phyloP scores from a whole-genome alignment of 176 grass and related monocot genomes.

The Bonia amplexicaulis region DNA sequence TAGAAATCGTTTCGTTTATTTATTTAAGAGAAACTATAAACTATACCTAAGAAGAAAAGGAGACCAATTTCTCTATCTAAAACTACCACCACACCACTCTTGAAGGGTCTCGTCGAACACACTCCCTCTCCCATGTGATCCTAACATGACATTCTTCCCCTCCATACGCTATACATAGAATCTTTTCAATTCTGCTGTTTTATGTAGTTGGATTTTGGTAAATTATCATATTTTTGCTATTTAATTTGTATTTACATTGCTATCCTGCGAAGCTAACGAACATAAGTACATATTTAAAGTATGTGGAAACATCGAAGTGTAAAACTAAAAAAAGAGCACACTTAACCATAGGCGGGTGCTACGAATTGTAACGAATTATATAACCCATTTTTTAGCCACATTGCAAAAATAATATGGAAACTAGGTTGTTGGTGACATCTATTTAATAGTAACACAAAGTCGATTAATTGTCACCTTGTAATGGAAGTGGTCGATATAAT shows the following conservation, averaged over 20 bases:
- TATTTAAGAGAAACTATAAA: too few species aligned
- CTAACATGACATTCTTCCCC: slow-evolving; percentile 20
- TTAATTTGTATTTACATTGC: neutral
- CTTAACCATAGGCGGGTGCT: neutral
- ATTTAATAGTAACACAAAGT: neutral
- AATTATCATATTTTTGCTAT: neutral
- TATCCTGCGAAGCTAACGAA: neutral
- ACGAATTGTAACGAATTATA: neutral
- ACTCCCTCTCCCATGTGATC: slow-evolving; percentile 32
- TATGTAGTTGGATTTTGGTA: neutral
- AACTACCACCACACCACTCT: neutral
- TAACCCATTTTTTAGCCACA: neutral
- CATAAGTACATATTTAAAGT: neutral
- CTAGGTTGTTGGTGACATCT: neutral
- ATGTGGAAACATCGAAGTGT: neutral
- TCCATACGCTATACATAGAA: neutral
- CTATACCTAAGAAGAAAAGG: too few species aligned
- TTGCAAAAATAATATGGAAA: neutral
- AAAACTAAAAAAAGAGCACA: neutral
- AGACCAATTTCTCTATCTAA: neutral
- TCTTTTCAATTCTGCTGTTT: neutral
- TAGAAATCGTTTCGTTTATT: too few species aligned
- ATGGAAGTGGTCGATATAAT: neutral
- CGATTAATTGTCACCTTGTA: neutral
- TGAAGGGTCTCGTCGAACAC: neutral